Evolutionary conservation across 2,329 filamentous ascomycete genomes (phyloP), one percentile per base, ranked within the genome.

Genomic region (Pseudocercospora eumusae): DNA sequence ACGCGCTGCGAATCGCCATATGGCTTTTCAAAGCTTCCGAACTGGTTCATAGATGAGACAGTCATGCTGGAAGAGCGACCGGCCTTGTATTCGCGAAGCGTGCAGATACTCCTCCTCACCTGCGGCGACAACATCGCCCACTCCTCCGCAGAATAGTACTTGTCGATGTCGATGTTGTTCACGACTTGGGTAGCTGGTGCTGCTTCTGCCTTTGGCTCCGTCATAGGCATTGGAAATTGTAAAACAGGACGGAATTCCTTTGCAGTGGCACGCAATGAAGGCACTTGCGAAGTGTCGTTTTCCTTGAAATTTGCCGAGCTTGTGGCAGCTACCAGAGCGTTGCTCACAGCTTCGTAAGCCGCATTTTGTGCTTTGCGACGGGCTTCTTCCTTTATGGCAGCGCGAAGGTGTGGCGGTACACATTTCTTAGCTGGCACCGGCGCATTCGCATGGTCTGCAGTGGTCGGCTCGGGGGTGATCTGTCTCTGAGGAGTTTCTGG

Each of bases 191-290:
- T n/a, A 36, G 57, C 15, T 36, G 18, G 47, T 15, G n/a, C 45
- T 61, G 23, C 56, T 49, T 25, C 47, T 10, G 49, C 54, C 33
- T 61, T 23, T 15, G 65, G 60, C 54, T 65, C 20, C 25, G 15
- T 9, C n/a, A 23, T 23, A 20, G 55, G 23, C 10, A 8, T 11
- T 7, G 36, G 33, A 7, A 44, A 56, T 36, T 40, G 60, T 4
- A 47, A 60, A 25, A 68, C 65, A 13, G 70, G 70, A 56, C 33
- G 68, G 64, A 72, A 72, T 28, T 68, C 63, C 42, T 61, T 45
- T 7, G 70, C 70, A 23, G 69, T 71, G 10, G 69, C 69, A 58
- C 70, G 62, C 3, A 72, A 62, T 6, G 67, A 66, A 18, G 57
- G 66, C 13, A 49, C 10, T 21, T 55, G 60, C 40, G 56, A 23